Base-by-base conservation (phyloP, 2,329 filamentous ascomycete species). In the Hymenoscyphus fraxineus region DNA sequence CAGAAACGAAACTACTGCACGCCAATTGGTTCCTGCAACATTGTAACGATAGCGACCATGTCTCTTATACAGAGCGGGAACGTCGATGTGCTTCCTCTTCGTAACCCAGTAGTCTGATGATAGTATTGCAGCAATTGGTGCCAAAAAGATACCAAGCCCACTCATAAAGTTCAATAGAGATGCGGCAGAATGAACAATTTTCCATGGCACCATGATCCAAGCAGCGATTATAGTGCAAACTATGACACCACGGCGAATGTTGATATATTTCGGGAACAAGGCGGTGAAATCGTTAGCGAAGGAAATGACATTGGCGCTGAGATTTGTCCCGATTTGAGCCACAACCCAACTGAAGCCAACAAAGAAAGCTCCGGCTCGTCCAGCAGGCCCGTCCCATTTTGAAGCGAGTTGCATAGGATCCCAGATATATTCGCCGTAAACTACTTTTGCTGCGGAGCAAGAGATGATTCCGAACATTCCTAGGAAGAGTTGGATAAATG, bases 211-310 rank as follows among this genome's bases (percentile, higher is more conserved):
- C 35, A 82, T 77, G 9, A 77, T 77, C 71, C 70, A 72, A 74
- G 79, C 80, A 0, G 72, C 73, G 12, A 80, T 71, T 0, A 81
- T 70, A 0, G 78, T 78, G 38, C 77, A 77, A 27, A 82, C 69
- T 2, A 82, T 70, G 39, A 78, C 77, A 4, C 80, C 80, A 5
- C 80, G 77, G 1, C 78, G 74, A 64, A 83, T 81, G 71, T 84
- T 83, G 70, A 85, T 74, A 70, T 79, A 84, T 56, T 78, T 77
- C 0, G 83, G 82, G 58, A 82, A 80, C 0, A 85, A 70, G 2
- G 78, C 79, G 0, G 79, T 81, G 64, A 84, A 71, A 47, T 76
- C 68, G 12, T 77, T 72, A 9, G 73, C 69, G 38, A 76, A 75
- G 6, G 69, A 68, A 6, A 73, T 73, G 3, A 79, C 76, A 35